Conservation (phyloP, 2,329 filamentous ascomycete genomes). For the Penicillium concentricum region DNA sequence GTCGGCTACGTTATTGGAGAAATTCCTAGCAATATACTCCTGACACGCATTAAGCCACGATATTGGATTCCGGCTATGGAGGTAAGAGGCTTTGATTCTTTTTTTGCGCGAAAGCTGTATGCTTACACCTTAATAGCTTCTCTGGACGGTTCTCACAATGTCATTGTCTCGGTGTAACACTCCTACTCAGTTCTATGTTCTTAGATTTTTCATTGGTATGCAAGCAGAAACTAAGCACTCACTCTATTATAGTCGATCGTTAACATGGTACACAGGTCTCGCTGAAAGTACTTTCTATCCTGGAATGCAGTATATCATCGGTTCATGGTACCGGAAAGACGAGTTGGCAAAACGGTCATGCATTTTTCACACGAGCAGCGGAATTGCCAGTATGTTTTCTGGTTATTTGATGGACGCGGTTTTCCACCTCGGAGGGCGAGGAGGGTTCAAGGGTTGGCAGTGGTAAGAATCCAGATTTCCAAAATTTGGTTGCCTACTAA, state of each 20-base stretch:
- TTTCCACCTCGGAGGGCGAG: conserved; percentile 49
- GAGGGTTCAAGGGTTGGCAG: conserved; percentile 55
- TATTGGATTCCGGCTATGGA: conserved; percentile 52
- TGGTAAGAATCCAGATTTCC: conserved; percentile 31
- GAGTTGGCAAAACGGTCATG: conserved; percentile 54
- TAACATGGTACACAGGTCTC: conserved; percentile 33
- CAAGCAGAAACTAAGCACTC: neutral
- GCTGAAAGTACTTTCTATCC: conserved; percentile 54
- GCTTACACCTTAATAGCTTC: conserved; percentile 28
- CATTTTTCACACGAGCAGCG: conserved; percentile 52
- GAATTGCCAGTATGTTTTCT: conserved; percentile 45
- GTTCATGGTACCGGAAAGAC: conserved; percentile 52
- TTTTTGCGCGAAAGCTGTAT: neutral
- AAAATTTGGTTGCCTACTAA: neutral
- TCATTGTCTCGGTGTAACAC: conserved; percentile 42
- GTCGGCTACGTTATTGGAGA: conserved; percentile 60
- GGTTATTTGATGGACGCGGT: conserved; percentile 58
- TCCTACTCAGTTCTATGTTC: conserved; percentile 46
- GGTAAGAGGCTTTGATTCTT: conserved; percentile 23
- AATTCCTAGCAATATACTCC: conserved; percentile 52
- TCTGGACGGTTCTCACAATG: conserved; percentile 53
- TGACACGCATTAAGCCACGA: conserved; percentile 49
- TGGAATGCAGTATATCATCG: conserved; percentile 54
- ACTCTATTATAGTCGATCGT: neutral
- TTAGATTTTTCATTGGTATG: conserved; percentile 51